Conservation (phyloP, 2,329 filamentous ascomycete species). For the Amesomyces nigricolor region DNA sequence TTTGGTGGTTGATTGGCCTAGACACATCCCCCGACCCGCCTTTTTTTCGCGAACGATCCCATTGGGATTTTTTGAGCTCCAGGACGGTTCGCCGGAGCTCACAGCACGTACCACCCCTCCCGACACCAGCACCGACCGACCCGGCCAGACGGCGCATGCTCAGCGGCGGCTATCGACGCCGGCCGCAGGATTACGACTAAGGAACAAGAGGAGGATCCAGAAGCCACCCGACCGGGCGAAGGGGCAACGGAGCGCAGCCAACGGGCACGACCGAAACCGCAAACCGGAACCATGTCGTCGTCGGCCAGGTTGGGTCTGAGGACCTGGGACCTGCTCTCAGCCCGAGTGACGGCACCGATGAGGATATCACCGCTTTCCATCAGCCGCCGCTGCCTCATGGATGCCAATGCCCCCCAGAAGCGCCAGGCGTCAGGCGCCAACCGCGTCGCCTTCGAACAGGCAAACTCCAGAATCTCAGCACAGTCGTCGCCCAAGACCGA, state of each 20-base stretch:
- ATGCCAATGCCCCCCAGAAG: background rate
- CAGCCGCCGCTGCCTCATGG: background rate
- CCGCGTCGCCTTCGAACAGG: background rate
- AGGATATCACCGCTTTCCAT: conserved; percentile 7
- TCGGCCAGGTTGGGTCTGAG: conserved; percentile 15
- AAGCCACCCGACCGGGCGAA: background rate
- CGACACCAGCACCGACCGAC: background rate
- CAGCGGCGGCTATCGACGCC: conserved; percentile 1
- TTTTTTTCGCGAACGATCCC: background rate
- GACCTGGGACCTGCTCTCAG: conserved; percentile 11
- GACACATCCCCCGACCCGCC: background rate
- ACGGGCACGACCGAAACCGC: background rate
- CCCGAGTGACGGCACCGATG: background rate
- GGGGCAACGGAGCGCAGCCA: background rate
- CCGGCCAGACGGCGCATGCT: conserved; percentile 1
- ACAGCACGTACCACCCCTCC: background rate
- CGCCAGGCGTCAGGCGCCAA: too few species aligned
- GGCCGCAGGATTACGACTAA: background rate
- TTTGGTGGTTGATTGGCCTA: background rate
- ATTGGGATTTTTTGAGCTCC: conserved; percentile 12
- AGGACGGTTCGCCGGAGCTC: background rate
- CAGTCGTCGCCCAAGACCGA: background rate
- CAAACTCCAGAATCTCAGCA: background rate
- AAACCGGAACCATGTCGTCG: conserved; percentile 17
- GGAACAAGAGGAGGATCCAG: background rate